These are phyloP conservation scores for Corchorus olitorius DNA, from an alignment of 345 rosid genomes.

Conservation along the genomic window DNA sequence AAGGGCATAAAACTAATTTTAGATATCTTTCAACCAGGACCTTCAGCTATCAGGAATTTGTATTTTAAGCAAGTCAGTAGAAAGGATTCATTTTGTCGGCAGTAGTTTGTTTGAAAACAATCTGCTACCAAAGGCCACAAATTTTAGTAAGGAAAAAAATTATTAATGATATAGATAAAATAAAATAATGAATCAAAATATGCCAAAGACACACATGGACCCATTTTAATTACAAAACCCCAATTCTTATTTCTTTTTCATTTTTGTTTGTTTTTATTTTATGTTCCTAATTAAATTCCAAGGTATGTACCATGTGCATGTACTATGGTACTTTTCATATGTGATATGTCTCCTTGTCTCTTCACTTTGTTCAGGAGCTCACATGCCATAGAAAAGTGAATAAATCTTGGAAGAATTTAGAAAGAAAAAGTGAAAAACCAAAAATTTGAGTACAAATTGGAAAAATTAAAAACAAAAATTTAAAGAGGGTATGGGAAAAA, in stretches of 20 bases:
- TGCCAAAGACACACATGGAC: constrained; percentile 14
- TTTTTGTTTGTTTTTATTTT: neutral
- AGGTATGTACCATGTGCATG: constrained; percentile 6
- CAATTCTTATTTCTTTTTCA: neutral
- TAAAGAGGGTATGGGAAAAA: neutral
- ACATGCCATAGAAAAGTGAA: constrained; percentile 23
- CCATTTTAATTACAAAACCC: neutral
- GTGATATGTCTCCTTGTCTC: constrained; percentile 20
- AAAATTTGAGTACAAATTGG: neutral
- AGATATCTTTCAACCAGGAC: neutral
- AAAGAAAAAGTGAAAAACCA: neutral
- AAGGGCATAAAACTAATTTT: neutral
- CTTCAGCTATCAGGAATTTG: neutral
- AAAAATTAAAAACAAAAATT: neutral
- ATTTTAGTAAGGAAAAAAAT: neutral
- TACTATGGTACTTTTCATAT: neutral
- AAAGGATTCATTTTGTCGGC: constrained; percentile 18
- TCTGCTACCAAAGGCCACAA: neutral
- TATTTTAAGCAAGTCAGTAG: neutral
- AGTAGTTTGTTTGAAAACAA: constrained; percentile 14
- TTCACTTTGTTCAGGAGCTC: constrained; percentile 25
- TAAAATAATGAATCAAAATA: neutral
- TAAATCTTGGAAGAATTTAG: neutral
- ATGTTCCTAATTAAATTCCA: neutral
- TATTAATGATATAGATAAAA: neutral